These are phyloP conservation scores for Lotus japonicus DNA, from an alignment of 306 rosid species.

Conservation along the genomic window DNA sequence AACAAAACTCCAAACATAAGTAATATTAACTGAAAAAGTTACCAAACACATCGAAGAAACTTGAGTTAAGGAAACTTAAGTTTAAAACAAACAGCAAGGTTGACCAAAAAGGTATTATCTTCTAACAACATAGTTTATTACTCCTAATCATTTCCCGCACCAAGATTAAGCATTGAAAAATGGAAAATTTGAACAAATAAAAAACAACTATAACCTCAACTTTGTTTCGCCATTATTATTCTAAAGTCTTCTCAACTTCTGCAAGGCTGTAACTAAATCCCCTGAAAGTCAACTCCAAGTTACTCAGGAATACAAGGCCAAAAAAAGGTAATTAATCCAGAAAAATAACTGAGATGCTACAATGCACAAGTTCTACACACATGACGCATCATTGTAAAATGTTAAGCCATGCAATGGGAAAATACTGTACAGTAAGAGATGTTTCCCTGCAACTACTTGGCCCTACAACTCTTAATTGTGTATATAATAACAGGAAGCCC, in stretches of 20 bases:
- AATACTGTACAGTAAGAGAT: conserved; percentile 71
- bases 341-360: conserved; percentile 28
- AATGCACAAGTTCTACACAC: conserved; percentile 39
- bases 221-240: neutral
- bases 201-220: neutral
- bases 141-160: neutral
- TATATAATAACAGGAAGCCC: conserved; percentile 71
- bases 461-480: conserved; percentile 52
- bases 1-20: too few species aligned
- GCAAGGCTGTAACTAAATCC: neutral
- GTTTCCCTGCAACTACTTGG: conserved; percentile 26
- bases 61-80: too few species aligned
- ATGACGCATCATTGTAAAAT: conserved; percentile 36
- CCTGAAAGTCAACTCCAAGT: conserved; percentile 17
- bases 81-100: too few species aligned
- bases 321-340: neutral
- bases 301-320: conserved; percentile 10
- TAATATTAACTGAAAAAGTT: too few species aligned
- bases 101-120: too few species aligned
- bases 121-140: neutral
- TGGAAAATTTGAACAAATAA: too few species aligned
- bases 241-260: neutral
- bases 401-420: conserved; percentile 33
- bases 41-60: too few species aligned
- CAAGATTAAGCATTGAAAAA: neutral